phyloP scores from a whole-genome alignment of 345 rosid species.

The Gossypium herbaceum region DNA sequence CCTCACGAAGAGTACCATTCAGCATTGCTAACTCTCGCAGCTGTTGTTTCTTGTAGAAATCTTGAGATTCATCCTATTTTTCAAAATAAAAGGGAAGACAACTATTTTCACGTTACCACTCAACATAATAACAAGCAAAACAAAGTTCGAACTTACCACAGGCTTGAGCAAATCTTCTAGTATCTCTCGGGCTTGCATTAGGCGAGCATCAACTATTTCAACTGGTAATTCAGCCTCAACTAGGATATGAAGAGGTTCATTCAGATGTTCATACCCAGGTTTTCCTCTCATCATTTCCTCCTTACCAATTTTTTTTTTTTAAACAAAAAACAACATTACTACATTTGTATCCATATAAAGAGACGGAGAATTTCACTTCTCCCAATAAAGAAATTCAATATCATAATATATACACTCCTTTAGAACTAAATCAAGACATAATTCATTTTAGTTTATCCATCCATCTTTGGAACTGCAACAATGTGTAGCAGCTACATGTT shows the following conservation, averaged over 20 bases:
- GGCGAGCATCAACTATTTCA: slow-evolving; percentile 81
- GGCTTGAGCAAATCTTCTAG: slow-evolving; percentile 91
- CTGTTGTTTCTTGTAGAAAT: slow-evolving; percentile 91
- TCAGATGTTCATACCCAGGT: slow-evolving; percentile 90
- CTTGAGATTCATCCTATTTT: slow-evolving; percentile 84
- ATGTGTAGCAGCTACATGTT: neutral
- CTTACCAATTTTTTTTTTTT: slow-evolving; percentile 29
- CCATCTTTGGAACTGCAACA: neutral
- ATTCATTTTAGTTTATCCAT: neutral
- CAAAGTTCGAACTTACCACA: slow-evolving; percentile 41
- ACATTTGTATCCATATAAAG: neutral
- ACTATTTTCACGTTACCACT: neutral
- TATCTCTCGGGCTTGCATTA: slow-evolving; percentile 89
- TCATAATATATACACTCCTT: neutral
- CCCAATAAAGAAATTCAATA: neutral
- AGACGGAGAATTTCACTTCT: neutral
- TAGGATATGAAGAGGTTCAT: slow-evolving; percentile 88
- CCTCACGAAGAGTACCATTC: slow-evolving; percentile 85
- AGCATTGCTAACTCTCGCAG: slow-evolving; percentile 94
- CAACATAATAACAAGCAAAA: neutral
- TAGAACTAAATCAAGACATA: neutral
- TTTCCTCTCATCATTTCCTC: slow-evolving; percentile 96
- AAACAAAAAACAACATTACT: slow-evolving; percentile 4
- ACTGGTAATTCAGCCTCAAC: slow-evolving; percentile 91
- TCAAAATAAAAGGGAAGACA: neutral